Evolutionary conservation across 768 basidiomycete genomes (phyloP).

Genomic region (Dacryopinax primogenitus): DNA sequence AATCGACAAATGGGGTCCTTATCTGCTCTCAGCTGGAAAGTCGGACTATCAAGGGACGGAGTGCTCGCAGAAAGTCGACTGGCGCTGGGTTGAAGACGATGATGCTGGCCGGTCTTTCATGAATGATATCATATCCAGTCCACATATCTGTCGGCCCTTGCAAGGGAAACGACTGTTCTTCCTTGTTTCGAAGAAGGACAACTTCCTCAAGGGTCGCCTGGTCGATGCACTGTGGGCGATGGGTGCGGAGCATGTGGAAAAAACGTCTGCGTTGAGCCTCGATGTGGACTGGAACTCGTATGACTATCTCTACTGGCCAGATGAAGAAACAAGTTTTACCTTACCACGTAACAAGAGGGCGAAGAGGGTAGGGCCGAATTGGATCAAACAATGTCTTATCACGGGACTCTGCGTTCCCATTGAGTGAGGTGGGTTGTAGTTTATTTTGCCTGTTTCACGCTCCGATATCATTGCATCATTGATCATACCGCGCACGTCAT

Average conservation of each 20-base stretch:
- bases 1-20: constrained; percentile 45
- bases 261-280: constrained; percentile 37
- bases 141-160: constrained; percentile 22
- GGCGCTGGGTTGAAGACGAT: constrained; percentile 37
- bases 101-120: constrained; percentile 33
- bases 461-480: too few species aligned
- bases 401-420: constrained; percentile 29
- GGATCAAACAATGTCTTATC: constrained; percentile 70
- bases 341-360: constrained; percentile 20
- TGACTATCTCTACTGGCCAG: constrained; percentile 50
- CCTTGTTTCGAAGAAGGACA: constrained; percentile 12
- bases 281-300: constrained; percentile 28
- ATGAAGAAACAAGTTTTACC: constrained; percentile 32
- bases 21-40: constrained; percentile 43
- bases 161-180: constrained; percentile 17
- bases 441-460: background rate
- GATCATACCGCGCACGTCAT: too few species aligned
- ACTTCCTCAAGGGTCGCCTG: background rate
- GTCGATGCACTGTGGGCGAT: constrained; percentile 54
- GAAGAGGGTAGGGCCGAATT: constrained; percentile 28
- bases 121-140: constrained; percentile 45
- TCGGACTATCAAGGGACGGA: constrained; percentile 32
- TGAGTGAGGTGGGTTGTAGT: background rate
- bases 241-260: constrained; percentile 62
- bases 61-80: constrained; percentile 38